Evolutionary conservation across 208 protist genomes (phyloP).

Genomic region (Acanthamoeba royreba): DNA sequence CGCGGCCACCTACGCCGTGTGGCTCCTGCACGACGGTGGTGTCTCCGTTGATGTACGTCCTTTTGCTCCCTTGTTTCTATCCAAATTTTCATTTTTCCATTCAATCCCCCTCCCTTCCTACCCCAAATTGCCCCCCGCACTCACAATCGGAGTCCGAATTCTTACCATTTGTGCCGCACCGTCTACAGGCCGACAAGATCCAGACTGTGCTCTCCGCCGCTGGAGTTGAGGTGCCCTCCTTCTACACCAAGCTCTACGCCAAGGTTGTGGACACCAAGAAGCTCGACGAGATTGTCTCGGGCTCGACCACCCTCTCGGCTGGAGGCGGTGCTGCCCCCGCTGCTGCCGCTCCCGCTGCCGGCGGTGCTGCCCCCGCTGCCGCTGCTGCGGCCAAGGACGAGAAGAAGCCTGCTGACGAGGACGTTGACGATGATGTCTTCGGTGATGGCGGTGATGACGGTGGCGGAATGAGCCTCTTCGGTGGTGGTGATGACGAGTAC

Average conservation of each 20-base stretch:
- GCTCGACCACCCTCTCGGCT: background rate
- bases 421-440: background rate
- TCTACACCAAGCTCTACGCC: conserved; percentile 17
- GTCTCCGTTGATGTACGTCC: background rate
- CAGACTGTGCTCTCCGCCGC: conserved; percentile 12
- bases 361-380: too few species aligned
- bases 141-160: background rate
- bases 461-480: conserved; percentile 8
- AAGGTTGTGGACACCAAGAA: background rate
- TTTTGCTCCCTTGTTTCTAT: background rate
- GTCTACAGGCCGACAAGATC: background rate
- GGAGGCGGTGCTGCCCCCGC: background rate
- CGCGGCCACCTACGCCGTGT: background rate
- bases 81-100: background rate
- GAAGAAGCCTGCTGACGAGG: background rate
- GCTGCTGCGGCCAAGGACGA: background rate
- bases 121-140: background rate
- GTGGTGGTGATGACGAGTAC: background rate
- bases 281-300: background rate
- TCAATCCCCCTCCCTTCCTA: too few species aligned
- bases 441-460: background rate
- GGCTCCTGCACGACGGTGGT: background rate
- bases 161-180: background rate
- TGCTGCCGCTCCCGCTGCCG: background rate
- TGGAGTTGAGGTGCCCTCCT: background rate